Percentiles rank a stretch among this genome's conserved stretches.
Evolutionary conservation across 768 basidiomycete species (phyloP).

Genomic region (Lactarius akahatsu): DNA sequence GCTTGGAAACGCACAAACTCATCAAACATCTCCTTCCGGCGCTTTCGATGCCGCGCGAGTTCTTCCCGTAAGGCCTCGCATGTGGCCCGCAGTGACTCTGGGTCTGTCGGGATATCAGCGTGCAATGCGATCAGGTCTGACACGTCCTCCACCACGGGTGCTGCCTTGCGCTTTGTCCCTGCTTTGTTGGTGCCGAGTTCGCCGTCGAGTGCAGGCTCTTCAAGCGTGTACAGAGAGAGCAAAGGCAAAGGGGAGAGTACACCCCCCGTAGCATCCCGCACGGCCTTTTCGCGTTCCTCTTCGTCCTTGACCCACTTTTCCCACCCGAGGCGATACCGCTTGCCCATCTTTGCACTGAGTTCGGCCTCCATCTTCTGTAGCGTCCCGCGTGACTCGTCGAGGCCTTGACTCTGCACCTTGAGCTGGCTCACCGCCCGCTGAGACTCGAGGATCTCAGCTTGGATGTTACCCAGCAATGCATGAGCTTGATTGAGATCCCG

Average conservation of each 20-base stretch:
- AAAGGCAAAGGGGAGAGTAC: conserved; percentile 46
- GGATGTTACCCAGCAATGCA: conserved; percentile 79
- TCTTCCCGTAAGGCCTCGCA: conserved; percentile 68
- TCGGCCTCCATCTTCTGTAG: conserved; percentile 64
- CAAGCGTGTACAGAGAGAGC: conserved; percentile 38
- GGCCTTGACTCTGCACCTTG: conserved; percentile 62
- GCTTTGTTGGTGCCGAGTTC: conserved; percentile 11
- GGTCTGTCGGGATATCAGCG: conserved; percentile 55
- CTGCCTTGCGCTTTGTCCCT: conserved; percentile 46
- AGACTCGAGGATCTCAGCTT: conserved; percentile 86
- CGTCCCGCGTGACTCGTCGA: conserved; percentile 56
- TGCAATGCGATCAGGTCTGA: conserved; percentile 63
- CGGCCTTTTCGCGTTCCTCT: conserved; percentile 67
- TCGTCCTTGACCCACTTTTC: conserved; percentile 92
- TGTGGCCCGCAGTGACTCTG: conserved; percentile 49
- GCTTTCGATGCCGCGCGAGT: conserved; percentile 60
- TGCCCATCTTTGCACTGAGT: conserved; percentile 73
- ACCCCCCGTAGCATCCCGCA: conserved; percentile 63
- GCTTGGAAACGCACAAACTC: conserved; percentile 79
- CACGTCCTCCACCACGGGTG: conserved; percentile 53
- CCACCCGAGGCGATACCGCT: conserved; percentile 82
- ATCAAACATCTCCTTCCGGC: conserved; percentile 71
- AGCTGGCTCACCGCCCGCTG: conserved; percentile 73
- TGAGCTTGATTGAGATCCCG: conserved; percentile 89
- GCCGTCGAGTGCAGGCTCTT: conserved; percentile 32